Evolutionary conservation across 1,139 yeast genomes (phyloP).

Genomic region (Suhomyces atakaporum): DNA sequence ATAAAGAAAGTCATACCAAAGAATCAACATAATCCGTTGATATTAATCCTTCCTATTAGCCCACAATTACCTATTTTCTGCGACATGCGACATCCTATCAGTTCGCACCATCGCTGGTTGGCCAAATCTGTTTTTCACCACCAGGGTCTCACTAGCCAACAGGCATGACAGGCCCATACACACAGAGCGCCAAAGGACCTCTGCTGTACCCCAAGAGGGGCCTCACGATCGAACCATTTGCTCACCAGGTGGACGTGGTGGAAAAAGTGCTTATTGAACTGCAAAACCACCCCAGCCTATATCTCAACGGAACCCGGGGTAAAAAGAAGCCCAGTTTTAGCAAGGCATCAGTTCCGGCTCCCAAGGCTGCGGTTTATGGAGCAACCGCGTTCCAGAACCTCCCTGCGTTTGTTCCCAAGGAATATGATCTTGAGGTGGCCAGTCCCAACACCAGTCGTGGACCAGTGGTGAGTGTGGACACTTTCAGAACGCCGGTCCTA

Average conservation of each 20-base stretch:
- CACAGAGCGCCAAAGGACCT: background rate
- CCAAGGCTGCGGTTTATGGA: background rate
- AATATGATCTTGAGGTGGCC: conserved; percentile 11
- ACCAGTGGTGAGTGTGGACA: no score
- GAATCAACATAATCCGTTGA: no score
- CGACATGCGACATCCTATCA: background rate
- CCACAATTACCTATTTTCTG: no score
- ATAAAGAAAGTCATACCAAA: no score
- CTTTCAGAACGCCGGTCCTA: conserved; percentile 6
- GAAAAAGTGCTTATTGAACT: conserved; percentile 34
- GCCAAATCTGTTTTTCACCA: conserved; percentile 9
- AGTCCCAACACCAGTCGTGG: no score
- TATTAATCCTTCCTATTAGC: no score
- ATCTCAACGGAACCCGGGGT: conserved; percentile 8
- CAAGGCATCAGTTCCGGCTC: background rate
- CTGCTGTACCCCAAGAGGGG: conserved; percentile 26
- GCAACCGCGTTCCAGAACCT: background rate
- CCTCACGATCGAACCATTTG: conserved; percentile 34
- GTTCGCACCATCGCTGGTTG: conserved; percentile 9
- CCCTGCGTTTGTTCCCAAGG: conserved; percentile 7
- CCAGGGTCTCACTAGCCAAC: conserved; percentile 4
- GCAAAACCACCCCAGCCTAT: conserved; percentile 27
- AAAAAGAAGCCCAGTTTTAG: conserved; percentile 8
- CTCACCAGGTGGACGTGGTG: conserved; percentile 34
- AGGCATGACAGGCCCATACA: conserved; percentile 4